phyloP scores from a whole-genome alignment of 768 basidiomycete species.

The Zangia roseola region DNA sequence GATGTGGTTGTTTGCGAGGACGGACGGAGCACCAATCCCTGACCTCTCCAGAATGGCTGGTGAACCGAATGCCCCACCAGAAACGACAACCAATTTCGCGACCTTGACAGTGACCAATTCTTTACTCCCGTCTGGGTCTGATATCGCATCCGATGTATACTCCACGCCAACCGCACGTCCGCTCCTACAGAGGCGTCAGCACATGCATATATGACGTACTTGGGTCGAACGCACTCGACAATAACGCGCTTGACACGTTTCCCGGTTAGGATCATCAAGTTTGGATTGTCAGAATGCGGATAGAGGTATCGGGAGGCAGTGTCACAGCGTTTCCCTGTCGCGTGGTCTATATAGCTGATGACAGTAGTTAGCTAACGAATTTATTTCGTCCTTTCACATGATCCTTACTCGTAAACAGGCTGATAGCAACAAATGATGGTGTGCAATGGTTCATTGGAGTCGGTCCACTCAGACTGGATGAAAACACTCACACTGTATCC shows the following conservation, averaged over 20 bases:
- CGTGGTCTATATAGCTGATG: constrained; percentile 50
- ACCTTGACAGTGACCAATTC: constrained; percentile 13
- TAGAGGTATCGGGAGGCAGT: constrained; percentile 37
- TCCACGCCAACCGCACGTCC: constrained; percentile 9
- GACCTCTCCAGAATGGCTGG: no score
- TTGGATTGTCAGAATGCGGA: constrained; percentile 26
- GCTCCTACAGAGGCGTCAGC: constrained; percentile 16
- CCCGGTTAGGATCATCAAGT: constrained; percentile 24
- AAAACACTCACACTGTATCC: constrained; percentile 20
- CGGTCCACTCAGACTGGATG: background rate
- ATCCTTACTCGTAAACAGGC: constrained; percentile 16
- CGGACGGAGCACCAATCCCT: no score
- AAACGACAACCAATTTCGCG: no score
- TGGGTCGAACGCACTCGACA: constrained; percentile 32
- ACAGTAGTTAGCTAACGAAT: background rate
- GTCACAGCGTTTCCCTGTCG: constrained; percentile 34
- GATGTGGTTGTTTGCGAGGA: no score
- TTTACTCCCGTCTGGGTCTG: constrained; percentile 17
- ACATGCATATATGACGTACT: background rate
- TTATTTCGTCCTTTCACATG: background rate
- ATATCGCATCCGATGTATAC: constrained; percentile 22
- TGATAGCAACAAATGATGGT: background rate
- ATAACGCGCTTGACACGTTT: constrained; percentile 32
- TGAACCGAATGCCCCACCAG: no score
- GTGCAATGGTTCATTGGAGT: no score